A percentile compares a stretch with the other conserved stretches of the same genome.
phyloP scores from a whole-genome alignment of 2,329 filamentous ascomycete genomes.

The Aspergillus caelatus region DNA sequence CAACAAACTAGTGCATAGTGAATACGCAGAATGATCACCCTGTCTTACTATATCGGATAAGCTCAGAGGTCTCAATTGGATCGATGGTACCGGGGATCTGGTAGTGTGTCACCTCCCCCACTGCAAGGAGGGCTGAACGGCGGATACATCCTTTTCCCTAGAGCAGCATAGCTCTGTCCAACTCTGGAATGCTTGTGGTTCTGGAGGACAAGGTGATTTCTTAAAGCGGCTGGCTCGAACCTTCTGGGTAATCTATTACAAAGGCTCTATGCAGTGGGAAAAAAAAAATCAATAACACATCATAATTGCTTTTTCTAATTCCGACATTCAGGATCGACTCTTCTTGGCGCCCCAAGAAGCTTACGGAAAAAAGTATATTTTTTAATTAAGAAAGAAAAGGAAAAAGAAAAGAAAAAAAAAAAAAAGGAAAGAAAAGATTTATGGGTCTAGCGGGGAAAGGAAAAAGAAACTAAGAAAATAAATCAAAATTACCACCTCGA shows the following conservation, averaged over 20 bases:
- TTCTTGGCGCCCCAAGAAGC: slow-evolving; percentile 8
- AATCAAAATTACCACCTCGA: background rate
- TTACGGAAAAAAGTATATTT: no score
- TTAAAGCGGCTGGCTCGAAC: background rate
- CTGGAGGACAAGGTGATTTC: background rate
- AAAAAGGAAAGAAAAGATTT: background rate
- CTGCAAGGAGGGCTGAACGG: slow-evolving; percentile 9
- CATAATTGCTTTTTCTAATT: slow-evolving; percentile 11
- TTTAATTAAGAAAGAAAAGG: no score
- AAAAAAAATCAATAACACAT: background rate
- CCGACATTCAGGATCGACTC: background rate
- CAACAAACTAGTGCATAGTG: background rate
- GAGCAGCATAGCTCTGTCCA: background rate
- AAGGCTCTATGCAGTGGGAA: background rate
- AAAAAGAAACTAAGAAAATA: background rate
- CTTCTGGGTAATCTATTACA: background rate
- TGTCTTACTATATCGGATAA: background rate
- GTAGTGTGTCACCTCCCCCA: slow-evolving; percentile 16
- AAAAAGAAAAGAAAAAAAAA: background rate
- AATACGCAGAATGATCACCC: background rate
- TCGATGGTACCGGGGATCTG: slow-evolving; percentile 16
- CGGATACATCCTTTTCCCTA: background rate
- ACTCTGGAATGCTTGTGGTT: background rate
- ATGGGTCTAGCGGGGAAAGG: background rate
- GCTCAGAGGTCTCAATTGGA: slow-evolving; percentile 15